A percentile compares a stretch with the other conserved stretches of the same genome.
phyloP scores from a whole-genome alignment of 306 rosid species.

The Cucumis cinereus region DNA sequence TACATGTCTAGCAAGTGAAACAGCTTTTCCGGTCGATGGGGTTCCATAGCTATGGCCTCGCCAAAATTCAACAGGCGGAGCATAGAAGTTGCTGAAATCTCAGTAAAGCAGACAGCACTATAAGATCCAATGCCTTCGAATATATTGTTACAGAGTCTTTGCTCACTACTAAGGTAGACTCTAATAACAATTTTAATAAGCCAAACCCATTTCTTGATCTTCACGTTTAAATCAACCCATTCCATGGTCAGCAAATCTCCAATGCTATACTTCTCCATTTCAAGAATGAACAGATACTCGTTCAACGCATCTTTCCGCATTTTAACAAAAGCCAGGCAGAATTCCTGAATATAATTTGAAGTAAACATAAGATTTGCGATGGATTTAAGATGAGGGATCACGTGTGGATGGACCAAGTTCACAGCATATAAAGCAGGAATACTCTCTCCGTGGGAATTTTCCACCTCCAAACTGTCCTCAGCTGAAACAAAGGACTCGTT shows the following conservation, averaged over 20 bases:
- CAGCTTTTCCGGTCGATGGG: constrained; percentile 35
- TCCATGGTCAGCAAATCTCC: constrained; percentile 40
- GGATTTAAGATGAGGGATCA: constrained; percentile 31
- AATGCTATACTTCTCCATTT: constrained; percentile 35
- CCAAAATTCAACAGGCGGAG: constrained; percentile 40
- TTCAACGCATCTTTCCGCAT: constrained; percentile 40
- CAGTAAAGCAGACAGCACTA: constrained; percentile 28
- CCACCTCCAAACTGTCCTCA: constrained; percentile 26
- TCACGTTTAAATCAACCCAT: constrained; percentile 26
- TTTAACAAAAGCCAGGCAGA: constrained; percentile 29
- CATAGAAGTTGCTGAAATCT: constrained; percentile 29
- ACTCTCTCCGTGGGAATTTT: constrained; percentile 3
- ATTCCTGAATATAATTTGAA: constrained; percentile 43
- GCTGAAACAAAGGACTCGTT: constrained; percentile 31
- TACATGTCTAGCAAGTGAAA: constrained; percentile 52
- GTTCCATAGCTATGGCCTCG: constrained; percentile 34
- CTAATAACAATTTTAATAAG: constrained; percentile 32
- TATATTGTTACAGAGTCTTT: constrained; percentile 35
- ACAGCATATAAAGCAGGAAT: constrained; percentile 5
- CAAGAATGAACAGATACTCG: constrained; percentile 33
- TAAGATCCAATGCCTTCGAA: constrained; percentile 30
- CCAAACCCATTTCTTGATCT: constrained; percentile 46
- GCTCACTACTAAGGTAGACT: constrained; percentile 42
- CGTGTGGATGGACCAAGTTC: constrained; percentile 34
- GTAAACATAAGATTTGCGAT: constrained; percentile 50